These are phyloP conservation scores for Saccharomycodes ludwigii DNA, from an alignment of 805 yeast genomes.

Conservation along the genomic window DNA sequence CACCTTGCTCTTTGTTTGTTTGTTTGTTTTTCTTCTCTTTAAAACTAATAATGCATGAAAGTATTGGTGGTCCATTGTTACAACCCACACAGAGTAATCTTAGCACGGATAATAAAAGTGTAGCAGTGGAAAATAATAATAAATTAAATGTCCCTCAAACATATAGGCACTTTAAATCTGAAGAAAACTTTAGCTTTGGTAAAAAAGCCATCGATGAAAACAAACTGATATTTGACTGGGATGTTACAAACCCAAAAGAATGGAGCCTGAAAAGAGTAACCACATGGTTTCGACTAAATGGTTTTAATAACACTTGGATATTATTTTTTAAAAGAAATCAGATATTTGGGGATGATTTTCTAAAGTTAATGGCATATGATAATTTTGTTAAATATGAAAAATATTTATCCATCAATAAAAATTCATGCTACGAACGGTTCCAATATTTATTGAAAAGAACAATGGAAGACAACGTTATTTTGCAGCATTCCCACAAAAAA, in stretches of 20 bases:
- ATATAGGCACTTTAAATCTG: too few relatives aligned
- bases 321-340: constrained; percentile 44
- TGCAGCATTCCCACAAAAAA: constrained; percentile 15
- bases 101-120: too few relatives aligned
- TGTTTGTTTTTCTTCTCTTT: too few relatives aligned
- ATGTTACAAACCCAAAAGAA: constrained; percentile 39
- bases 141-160: too few relatives aligned
- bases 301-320: constrained; percentile 67
- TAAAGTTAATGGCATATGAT: constrained; percentile 58
- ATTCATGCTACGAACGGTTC: constrained; percentile 43
- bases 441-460: constrained; percentile 41
- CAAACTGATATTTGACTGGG: constrained; percentile 31
- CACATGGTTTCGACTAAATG: constrained; percentile 55
- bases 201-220: constrained; percentile 8
- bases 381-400: constrained; percentile 32
- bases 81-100: too few relatives aligned
- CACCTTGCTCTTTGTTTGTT: too few relatives aligned
- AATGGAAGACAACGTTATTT: constrained; percentile 21
- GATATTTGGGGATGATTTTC: constrained; percentile 49
- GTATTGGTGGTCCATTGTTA: too few relatives aligned
- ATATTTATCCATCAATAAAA: constrained; percentile 32
- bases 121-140: too few relatives aligned
- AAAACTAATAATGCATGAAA: too few relatives aligned
- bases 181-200: too few relatives aligned
- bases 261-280: constrained; percentile 66